Base-by-base conservation (phyloP, 192 early-diverging fungal species). In the Diversispora epigaea region DNA sequence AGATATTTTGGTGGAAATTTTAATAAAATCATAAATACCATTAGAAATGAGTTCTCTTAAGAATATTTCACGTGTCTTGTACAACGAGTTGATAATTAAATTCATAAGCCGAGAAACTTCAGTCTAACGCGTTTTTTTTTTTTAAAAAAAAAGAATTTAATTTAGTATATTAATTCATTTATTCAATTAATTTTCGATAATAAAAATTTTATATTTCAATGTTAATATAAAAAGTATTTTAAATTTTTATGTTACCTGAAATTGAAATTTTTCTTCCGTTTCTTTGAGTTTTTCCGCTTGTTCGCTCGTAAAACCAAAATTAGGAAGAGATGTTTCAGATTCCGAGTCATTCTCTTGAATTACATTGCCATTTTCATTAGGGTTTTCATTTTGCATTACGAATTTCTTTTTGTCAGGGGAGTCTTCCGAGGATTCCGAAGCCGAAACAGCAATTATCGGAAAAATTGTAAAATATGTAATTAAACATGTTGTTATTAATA, bases 21-120 rank as follows among this genome's bases (percentile, higher is more conserved):
- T 22, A 21, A 4, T 58, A 58, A 21, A 58, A 22, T 58, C 22
- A 22, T 66, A 41, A 4, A 45, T 73, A 75, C 82, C 93, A 77
- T 98, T 98, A 25, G 94, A 97, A 50, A 98, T 95, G 21, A 99
- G 86, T 84, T 99, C 97, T 40, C 97, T 87, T 79, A 99, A 86
- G 80, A 99, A 99, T 65, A 99, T 95, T 76, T 99, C 96, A 81
- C 88, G 87, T 65, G 90, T 91, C 77, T 97, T 98, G 89, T 98
- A 99, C 21, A 99, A 85, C 25, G 93, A 94, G 82, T 98, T 95
- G 81, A 97, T 96, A 76, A 99, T 94, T 66, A 99, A 85, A 75
- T 94, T 91, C 85, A 99, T 95, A 72, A 99, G 80, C 75, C 91
- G 88, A 52, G 91, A 91, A 14, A 96, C 93, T 77, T 98, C 95